phyloP scores from a whole-genome alignment of 345 rosid genomes.

The Aurinia saxatilis region DNA sequence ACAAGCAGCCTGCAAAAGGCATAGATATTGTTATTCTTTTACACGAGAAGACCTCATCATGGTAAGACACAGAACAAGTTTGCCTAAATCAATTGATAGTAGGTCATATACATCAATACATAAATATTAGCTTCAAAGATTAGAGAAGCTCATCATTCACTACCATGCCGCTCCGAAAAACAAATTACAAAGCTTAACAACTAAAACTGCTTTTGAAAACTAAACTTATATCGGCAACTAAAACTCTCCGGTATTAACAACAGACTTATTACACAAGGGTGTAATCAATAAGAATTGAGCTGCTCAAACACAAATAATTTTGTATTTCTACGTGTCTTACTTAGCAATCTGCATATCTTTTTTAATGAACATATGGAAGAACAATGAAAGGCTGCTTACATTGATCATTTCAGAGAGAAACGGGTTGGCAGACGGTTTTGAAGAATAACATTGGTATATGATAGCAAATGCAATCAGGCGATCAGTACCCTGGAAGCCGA shows the following conservation, averaged over 20 bases:
- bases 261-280: background rate
- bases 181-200: background rate
- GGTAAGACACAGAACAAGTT: background rate
- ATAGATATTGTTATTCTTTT: background rate
- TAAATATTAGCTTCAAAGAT: background rate
- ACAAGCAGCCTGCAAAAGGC: constrained; percentile 56
- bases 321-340: background rate
- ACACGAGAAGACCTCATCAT: constrained; percentile 3
- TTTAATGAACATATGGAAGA: background rate
- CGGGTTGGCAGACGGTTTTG: constrained; percentile 51
- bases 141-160: background rate
- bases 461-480: constrained; percentile 70
- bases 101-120: background rate
- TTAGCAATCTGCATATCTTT: background rate
- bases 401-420: constrained; percentile 46
- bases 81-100: background rate
- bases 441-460: constrained; percentile 55
- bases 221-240: background rate
- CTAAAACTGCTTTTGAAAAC: no score
- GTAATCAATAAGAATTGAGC: background rate
- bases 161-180: background rate
- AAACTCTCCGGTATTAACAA: background rate
- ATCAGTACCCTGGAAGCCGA: constrained; percentile 44
- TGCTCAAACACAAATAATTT: background rate
- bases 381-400: constrained; percentile 35